Evolutionary conservation across 2,329 filamentous ascomycete species (phyloP).

Genomic region (Talaromyces funiculosus): DNA sequence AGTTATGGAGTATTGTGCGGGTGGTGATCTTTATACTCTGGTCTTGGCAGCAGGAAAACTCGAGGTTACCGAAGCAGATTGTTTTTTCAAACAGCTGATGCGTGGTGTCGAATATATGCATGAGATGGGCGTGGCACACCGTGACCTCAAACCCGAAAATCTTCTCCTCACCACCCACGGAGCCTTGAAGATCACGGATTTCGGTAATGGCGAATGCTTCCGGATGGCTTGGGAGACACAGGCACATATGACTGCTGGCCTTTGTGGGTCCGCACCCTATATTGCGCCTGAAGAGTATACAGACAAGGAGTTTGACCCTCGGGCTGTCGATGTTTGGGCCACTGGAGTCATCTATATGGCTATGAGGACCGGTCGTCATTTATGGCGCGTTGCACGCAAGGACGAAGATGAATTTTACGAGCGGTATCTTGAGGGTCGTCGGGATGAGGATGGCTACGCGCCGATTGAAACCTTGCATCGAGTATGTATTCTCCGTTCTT

Average conservation of each 20-base stretch:
- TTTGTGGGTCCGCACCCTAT: slow-evolving; percentile 94
- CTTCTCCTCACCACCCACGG: slow-evolving; percentile 88
- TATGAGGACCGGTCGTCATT: slow-evolving; percentile 90
- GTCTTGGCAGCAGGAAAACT: slow-evolving; percentile 88
- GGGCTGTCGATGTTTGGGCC: slow-evolving; percentile 97
- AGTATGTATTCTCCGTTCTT: slow-evolving; percentile 53
- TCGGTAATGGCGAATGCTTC: slow-evolving; percentile 98
- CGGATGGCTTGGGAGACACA: slow-evolving; percentile 99
- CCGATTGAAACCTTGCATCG: slow-evolving; percentile 93
- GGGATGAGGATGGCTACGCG: slow-evolving; percentile 91
- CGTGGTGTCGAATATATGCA: slow-evolving; percentile 98
- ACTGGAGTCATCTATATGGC: slow-evolving; percentile 99
- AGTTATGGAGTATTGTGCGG: slow-evolving; percentile 98
- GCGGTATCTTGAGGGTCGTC: slow-evolving; percentile 84
- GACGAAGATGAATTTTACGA: slow-evolving; percentile 97
- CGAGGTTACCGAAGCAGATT: slow-evolving; percentile 84
- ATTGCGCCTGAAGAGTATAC: slow-evolving; percentile 96
- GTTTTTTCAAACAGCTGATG: slow-evolving; percentile 99
- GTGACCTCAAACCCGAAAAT: slow-evolving; percentile 95
- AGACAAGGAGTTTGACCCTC: slow-evolving; percentile 91
- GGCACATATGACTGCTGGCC: slow-evolving; percentile 93
- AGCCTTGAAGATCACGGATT: slow-evolving; percentile 94
- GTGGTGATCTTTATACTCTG: slow-evolving; percentile 90
- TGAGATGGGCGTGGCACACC: slow-evolving; percentile 97
- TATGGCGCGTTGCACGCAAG: slow-evolving; percentile 95